Evolutionary conservation across 345 rosid species (phyloP), one percentile per base, ranked within the genome.

Genomic region (Lepidium aucheri): DNA sequence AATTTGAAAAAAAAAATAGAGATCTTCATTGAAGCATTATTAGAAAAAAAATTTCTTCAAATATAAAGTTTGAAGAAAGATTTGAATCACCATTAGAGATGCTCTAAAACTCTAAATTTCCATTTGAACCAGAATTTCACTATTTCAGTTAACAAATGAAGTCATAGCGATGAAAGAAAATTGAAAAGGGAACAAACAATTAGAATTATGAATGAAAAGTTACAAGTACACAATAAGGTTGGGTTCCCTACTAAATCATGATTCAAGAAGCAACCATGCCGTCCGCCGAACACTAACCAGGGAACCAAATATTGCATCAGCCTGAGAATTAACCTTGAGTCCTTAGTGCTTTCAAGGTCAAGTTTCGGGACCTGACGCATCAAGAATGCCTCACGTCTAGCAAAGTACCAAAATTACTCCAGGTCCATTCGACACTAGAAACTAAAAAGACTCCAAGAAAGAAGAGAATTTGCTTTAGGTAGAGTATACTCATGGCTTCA

Each of bases 401-500:
- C 57, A 35, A 49, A 35, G 32, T 28, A 28, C 0, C 32, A 28
- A 28, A 20, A 6, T 4, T 26, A 28, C 7, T 9, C 41, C n/a
- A 24, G 7, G 62, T 33, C 54, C 20, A 14, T 15, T 8, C 10
- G 10, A 30, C 18, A 33, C 17, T n/a, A 28, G 65, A 60, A 43
- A 42, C 41, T 47, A 16, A 60, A 16, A 10, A 43, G 66, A 33
- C 43, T 63, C 35, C 10, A 63, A n/a, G 45, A 46, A 43, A 35
- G 13, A 34, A 6, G 38, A 38, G 38, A 38, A 15, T 3, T 6
- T 63, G 14, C 44, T 30, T 28, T 9, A 11, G 41, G 59, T 16
- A 33, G 4, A 53, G 57, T 8, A 54, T 54, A 53, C 12, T 53
- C 39, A 61, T 40, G 67, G 77, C 55, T 40, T 67, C 47, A 43